Evolutionary conservation across 2,329 filamentous ascomycete genomes (phyloP).

Genomic region (Dothideomycetes sp.): DNA sequence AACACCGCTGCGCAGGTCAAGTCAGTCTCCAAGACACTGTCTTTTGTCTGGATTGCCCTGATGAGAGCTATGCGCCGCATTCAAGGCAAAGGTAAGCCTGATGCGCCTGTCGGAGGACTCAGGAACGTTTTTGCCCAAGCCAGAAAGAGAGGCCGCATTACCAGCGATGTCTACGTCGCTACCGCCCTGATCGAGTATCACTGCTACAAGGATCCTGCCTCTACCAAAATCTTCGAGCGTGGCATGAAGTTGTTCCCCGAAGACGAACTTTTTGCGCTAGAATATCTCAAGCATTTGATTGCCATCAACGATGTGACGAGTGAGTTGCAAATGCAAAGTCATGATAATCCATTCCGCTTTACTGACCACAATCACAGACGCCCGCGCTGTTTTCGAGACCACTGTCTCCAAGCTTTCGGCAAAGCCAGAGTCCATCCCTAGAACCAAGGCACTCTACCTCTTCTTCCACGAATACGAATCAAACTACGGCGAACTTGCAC

Average conservation of each 20-base stretch:
- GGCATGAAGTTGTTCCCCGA: conserved; percentile 89
- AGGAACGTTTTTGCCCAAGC: conserved; percentile 85
- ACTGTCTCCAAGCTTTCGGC: conserved; percentile 73
- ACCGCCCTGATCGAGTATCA: conserved; percentile 89
- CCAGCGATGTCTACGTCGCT: conserved; percentile 90
- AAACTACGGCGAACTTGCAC: conserved; percentile 82
- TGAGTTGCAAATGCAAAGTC: conserved; percentile 41
- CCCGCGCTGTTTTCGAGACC: conserved; percentile 90
- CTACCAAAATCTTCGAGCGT: conserved; percentile 91
- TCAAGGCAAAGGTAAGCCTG: conserved; percentile 62
- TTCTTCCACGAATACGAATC: conserved; percentile 96
- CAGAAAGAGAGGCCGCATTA: conserved; percentile 74
- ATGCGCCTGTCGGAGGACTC: conserved; percentile 57
- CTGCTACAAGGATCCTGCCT: conserved; percentile 88
- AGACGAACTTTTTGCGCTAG: conserved; percentile 84
- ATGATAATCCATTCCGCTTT: conserved; percentile 13
- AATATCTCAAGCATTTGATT: conserved; percentile 92
- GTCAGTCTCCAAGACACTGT: conserved; percentile 73
- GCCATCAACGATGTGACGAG: conserved; percentile 87
- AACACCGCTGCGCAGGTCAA: conserved; percentile 65
- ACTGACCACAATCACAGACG: conserved; percentile 50
- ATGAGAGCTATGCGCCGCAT: conserved; percentile 91
- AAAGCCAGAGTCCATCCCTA: conserved; percentile 63
- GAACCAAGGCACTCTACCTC: conserved; percentile 74
- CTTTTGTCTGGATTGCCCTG: conserved; percentile 88